Evolutionary conservation across 2,329 filamentous ascomycete species (phyloP).

Genomic region (Fusarium sp.): DNA sequence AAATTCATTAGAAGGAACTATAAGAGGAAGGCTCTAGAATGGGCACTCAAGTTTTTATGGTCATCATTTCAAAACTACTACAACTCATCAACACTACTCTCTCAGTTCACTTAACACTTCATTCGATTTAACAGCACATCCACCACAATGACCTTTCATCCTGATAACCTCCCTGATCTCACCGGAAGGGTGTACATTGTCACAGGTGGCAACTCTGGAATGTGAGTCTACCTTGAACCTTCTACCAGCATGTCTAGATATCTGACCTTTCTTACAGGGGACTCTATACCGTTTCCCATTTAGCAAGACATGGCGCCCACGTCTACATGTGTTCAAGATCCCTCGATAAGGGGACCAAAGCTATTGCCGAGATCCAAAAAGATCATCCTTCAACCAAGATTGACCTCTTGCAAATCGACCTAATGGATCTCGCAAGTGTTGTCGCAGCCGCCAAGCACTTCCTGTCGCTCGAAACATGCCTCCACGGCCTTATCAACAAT

Average conservation of each 20-base stretch:
- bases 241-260: fast-evolving
- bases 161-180: constrained; percentile 6
- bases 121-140: neutral
- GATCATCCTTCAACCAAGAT: neutral
- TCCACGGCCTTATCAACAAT: constrained; percentile 29
- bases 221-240: neutral
- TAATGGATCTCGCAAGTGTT: constrained; percentile 1
- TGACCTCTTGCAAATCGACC: constrained; percentile 19
- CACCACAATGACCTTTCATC: constrained; percentile 14
- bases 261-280: constrained; percentile 5
- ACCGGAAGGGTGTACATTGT: constrained; percentile 16
- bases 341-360: neutral
- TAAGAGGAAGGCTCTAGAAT: neutral
- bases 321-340: constrained; percentile 27
- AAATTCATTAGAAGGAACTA: neutral
- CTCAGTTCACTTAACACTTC: no score
- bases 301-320: constrained; percentile 24
- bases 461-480: neutral
- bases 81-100: neutral
- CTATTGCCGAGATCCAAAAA: constrained; percentile 7
- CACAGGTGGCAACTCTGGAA: constrained; percentile 19
- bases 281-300: constrained; percentile 14
- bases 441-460: constrained; percentile 25
- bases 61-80: neutral
- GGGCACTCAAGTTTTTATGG: no score